Base-by-base conservation (phyloP, 345 rosid genomes). In the Erysimum cheiranthoides region DNA sequence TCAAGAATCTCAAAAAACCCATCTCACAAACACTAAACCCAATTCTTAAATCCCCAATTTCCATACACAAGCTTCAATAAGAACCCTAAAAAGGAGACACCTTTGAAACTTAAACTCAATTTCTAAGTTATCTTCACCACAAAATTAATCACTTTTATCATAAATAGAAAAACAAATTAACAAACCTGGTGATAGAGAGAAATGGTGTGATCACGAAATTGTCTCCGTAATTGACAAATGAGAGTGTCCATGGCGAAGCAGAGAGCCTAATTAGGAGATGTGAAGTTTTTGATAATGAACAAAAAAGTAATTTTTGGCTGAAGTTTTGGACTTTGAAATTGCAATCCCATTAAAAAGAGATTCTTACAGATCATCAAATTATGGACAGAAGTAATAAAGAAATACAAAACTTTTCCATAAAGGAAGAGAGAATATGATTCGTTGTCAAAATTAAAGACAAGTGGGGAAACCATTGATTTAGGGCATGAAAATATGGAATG, bases 171-270 rank as follows among this genome's bases (percentile, higher is more conserved):
- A 54, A 69, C 42, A 64, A n/a, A n/a, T n/a, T n/a, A 34, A 54
- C 10, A 64, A 2, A 53, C 81, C 81, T 78, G 81, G 3, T 66
- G 81, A 34, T 71, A 78, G 25, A 78, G 76, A 62, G 77, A 66
- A n/a, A 78, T 66, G n/a, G 81, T 78, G 62, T 71, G 66, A 46
- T 78, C 81, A 21, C 69, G 40, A 78, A 78, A 49, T 18, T 71
- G 81, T 8, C 36, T 71, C 68, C 71, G 80, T 5, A 77, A 30
- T 72, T 77, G 80, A 64, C 72, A 66, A 47, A 70, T 46, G 60
- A 64, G 65, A 21, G 67, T 47, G 47, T 77, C 80, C 80, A 70
- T 77, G 68, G 47, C 7, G 13, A 66, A 62, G 16, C 61, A 43
- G 36, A 62, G 66, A 70, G 65, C 43, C n/a, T n/a, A n/a, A n/a